Evolutionary conservation across 805 yeast genomes (phyloP), one percentile per base, ranked within the genome.

Genomic region (Candida vartiovaarae): DNA sequence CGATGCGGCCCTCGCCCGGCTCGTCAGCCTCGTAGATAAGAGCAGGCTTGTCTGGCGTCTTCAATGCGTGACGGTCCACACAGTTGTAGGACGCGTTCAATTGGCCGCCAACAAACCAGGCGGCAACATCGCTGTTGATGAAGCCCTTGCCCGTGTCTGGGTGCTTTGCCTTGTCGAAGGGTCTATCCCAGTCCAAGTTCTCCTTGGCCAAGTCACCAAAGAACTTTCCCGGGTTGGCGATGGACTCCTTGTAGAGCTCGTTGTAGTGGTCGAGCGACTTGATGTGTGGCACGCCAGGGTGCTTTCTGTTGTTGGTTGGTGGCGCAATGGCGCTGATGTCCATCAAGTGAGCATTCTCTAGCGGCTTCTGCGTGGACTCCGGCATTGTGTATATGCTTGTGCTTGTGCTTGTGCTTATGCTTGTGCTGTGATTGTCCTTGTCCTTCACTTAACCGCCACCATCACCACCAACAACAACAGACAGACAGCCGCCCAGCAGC

Each of bases 1-100:
- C 66, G 30, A 66, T 71, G 53, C 71, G 66, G 36, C 85, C 80
- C 53, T 79, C 78, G 48, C 71, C 72, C 47, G 82, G 85, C 53
- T 81, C 89, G 62, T 85, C 95, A 42, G 89, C 86, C 69, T 85
- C 95, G 64, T 82, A 85, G 48, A 84, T 74, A 44, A 85, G 70
- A 10, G 95, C 95, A 2, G 79, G 71, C 62, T 82, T 82, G 58
- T 81, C 66, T 24, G 95, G 95, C 59, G 74, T 74, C 33, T 68
- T 63, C 43, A 80, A 68, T 1, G 95, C 95, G 64, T 84, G 84
- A 64, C 93, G 75, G 65, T 85, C 95, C 42, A 85, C 85, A 72
- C 86, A 78, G 63, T 85, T 85, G 68, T 78, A 85, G 41, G 80
- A 75, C 15, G 95, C 95, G 57, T 85, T 85, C 59, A 85, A 67